phyloP scores from a whole-genome alignment of 345 rosid genomes.

The Lumnitzera racemosa region DNA sequence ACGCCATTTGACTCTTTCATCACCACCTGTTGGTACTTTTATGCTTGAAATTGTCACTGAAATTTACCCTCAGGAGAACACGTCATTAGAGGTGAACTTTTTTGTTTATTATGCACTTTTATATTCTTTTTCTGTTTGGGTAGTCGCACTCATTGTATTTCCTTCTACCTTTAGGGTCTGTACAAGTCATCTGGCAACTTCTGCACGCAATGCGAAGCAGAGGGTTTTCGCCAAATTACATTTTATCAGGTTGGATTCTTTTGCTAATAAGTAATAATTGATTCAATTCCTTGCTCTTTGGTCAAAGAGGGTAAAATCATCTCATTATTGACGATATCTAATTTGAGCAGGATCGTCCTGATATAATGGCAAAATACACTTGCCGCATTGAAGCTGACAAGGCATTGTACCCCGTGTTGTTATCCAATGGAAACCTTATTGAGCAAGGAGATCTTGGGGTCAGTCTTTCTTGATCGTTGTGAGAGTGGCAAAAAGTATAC shows the following conservation, averaged over 20 bases:
- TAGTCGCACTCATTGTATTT: neutral
- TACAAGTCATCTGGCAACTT: conserved; percentile 91
- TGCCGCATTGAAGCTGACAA: conserved; percentile 92
- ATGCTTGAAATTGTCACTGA: conserved; percentile 73
- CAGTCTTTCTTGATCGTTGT: conserved; percentile 5
- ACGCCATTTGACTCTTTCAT: conserved; percentile 60
- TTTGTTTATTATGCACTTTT: neutral
- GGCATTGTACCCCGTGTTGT: conserved; percentile 71
- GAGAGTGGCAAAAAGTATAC: neutral
- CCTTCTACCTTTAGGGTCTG: conserved; percentile 54
- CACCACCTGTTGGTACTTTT: conserved; percentile 59
- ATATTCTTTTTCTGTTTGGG: conserved; percentile 1
- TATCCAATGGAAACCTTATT: conserved; percentile 90
- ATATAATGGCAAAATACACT: conserved; percentile 92
- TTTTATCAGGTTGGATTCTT: conserved; percentile 62
- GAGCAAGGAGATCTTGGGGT: conserved; percentile 85
- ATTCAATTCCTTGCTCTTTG: neutral
- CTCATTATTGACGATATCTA: conserved; percentile 10
- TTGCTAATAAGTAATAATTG: neutral
- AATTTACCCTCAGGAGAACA: conserved; percentile 83
- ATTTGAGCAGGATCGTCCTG: conserved; percentile 78
- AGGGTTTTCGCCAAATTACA: conserved; percentile 92
- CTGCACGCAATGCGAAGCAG: conserved; percentile 99
- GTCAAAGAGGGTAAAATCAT: neutral
- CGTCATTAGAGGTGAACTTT: conserved; percentile 70